Percentiles rank a stretch among this genome's conserved stretches.
Evolutionary conservation across 2,329 filamentous ascomycete species (phyloP).

Genomic region (Diaporthe capsici): DNA sequence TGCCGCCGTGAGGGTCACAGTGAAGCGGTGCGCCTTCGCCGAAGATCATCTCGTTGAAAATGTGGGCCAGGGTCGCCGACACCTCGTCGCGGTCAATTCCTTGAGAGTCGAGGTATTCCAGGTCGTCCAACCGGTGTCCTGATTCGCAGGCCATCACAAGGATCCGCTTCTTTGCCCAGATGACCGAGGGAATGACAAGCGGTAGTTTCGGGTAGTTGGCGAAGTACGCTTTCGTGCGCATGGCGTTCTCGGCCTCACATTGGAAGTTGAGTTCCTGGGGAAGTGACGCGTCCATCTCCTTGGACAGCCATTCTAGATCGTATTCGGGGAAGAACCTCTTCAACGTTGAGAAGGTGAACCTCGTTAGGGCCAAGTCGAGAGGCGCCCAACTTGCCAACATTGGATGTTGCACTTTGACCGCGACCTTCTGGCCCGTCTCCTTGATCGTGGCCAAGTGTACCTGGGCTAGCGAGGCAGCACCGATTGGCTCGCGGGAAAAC

Average conservation of each 20-base stretch:
- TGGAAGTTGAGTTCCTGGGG: constrained; percentile 93
- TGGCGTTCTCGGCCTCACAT: constrained; percentile 88
- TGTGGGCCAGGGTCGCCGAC: constrained; percentile 87
- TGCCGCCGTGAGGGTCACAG: constrained; percentile 97
- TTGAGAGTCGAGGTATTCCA: constrained; percentile 86
- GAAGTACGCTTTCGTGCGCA: constrained; percentile 85
- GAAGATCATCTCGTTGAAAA: constrained; percentile 99
- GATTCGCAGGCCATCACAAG: constrained; percentile 96
- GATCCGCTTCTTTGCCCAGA: constrained; percentile 91
- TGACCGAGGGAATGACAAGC: constrained; percentile 87
- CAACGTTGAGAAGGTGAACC: constrained; percentile 89
- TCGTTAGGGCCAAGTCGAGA: constrained; percentile 87
- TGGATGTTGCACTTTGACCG: constrained; percentile 97
- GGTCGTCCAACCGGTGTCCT: constrained; percentile 88
- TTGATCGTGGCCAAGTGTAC: constrained; percentile 92
- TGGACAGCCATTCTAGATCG: constrained; percentile 94
- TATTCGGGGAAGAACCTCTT: constrained; percentile 98
- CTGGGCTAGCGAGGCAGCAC: constrained; percentile 93
- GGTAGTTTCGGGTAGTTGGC: constrained; percentile 80
- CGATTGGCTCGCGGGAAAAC: constrained; percentile 85
- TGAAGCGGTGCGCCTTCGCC: constrained; percentile 89
- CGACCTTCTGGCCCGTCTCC: constrained; percentile 86
- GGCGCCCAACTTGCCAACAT: constrained; percentile 89
- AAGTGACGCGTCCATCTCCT: constrained; percentile 91
- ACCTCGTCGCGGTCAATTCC: constrained; percentile 96